phyloP scores from a whole-genome alignment of 176 grass and related monocot species.

The Thinopyrum elongatum region DNA sequence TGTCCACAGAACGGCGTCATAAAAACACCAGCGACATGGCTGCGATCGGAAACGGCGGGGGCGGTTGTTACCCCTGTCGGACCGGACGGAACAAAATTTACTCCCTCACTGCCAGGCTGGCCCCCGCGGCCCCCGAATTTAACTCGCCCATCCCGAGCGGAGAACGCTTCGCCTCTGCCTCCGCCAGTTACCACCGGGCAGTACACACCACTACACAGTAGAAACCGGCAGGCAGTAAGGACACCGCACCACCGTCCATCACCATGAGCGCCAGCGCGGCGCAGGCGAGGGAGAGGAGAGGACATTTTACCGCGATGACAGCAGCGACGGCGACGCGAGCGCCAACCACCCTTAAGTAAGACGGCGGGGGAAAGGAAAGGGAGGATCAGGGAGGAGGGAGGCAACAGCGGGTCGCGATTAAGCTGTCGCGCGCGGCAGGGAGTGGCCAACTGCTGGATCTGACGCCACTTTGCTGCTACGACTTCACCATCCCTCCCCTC shows the following conservation, averaged over 20 bases:
- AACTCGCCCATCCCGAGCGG: not conserved
- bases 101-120: not conserved
- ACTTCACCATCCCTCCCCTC: conserved; percentile 6
- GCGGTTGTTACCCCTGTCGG: not conserved
- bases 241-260: conserved; percentile 21
- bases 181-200: not conserved
- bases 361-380: not conserved
- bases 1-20: not conserved
- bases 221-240: conserved; percentile 26
- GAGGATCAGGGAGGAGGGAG: not conserved
- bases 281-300: not conserved
- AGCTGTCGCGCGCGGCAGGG: conserved; percentile 30
- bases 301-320: conserved; percentile 24
- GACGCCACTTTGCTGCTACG: conserved; percentile 41
- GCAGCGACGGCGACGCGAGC: not conserved
- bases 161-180: not conserved
- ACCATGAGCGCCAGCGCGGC: not conserved
- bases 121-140: not conserved
- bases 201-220: conserved; percentile 10
- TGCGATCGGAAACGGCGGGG: not conserved
- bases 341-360: conserved; percentile 50
- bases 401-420: conserved; percentile 37
- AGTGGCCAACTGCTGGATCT: conserved; percentile 45
- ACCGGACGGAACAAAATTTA: not conserved
- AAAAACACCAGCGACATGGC: not conserved